Evolutionary conservation across 495 filamentous ascomycete species (phyloP), one percentile per base, ranked within the genome.

Genomic region (Trichocladium uniseriatum): DNA sequence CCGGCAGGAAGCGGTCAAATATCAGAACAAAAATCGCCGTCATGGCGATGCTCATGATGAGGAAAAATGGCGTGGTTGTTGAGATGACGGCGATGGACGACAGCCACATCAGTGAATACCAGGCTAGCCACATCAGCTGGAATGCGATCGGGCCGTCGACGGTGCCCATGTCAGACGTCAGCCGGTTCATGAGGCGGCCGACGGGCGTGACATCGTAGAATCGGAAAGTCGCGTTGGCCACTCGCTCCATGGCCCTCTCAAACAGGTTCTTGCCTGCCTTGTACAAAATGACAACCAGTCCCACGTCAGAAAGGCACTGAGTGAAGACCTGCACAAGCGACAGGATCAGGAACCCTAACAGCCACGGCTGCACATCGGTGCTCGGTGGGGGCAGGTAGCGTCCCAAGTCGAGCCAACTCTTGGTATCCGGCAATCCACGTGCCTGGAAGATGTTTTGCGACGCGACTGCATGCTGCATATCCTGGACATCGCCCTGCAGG

Each of bases 141-240:
- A 69, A 60, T 47, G 80, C 83, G 56, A 91, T 86, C 43, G 83
- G 80, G 0, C 87, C 86, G 62, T 94, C 88, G 8, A 91, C 69
- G 14, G 83, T 86, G 11, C 82, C 83, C 64, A 92, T 91, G 59
- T 94, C 88, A 3, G 83, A 84, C 0, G 86, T 91, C 46, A 94
- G 67, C 15, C 88, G 77, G 61, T 94, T 94, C 86, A 91, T 90
- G 55, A 94, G 68, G 19, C 86, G 76, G 0, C 87, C 87, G 16
- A 89, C 78, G 0, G 87, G 87, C 3, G 87, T 94, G 5, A 87
- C 78, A 62, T 94, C 87, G 69, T 89, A 89, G 64, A 87, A 94
- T 31, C 86, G 80, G 63, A 94, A 94, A 2, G 82, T 90, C 15
- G 87, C 85, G 61, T 82, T 75, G 56, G 79, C 81, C 46, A 91